A percentile compares a stretch with the other conserved stretches of the same genome.
Conservation (phyloP, 257 asterid species). For the Rhazya stricta region DNA sequence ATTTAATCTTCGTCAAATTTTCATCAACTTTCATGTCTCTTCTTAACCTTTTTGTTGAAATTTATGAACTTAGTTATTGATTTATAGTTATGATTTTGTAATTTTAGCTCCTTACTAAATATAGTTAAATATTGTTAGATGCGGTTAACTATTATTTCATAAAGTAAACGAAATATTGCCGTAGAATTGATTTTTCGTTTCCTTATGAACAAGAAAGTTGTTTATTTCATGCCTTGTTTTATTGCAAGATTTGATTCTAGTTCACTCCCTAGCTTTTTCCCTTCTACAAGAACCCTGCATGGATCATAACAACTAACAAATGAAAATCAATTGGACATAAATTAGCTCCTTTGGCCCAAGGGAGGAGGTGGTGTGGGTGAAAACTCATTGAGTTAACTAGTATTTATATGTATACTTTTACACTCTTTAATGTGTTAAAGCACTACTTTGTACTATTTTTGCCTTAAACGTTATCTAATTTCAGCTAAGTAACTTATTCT, state of each 20-base stretch:
- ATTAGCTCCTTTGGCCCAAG: constrained; percentile 27
- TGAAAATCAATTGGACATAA: constrained; percentile 27
- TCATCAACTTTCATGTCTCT: background rate
- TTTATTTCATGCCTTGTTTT: background rate
- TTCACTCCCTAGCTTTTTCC: constrained; percentile 18
- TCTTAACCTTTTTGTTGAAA: background rate
- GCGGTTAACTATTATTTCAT: background rate
- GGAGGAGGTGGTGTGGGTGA: no score
- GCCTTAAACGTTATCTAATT: no score
- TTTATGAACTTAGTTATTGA: background rate
- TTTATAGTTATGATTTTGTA: background rate
- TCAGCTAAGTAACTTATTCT: no score
- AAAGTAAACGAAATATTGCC: no score
- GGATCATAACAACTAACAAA: constrained; percentile 19
- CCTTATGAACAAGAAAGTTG: no score
- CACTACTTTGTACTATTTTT: no score
- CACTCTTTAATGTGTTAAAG: no score
- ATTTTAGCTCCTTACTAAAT: background rate
- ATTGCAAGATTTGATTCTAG: background rate
- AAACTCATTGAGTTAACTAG: no score
- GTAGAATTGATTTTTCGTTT: background rate
- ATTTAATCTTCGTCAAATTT: background rate
- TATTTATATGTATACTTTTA: no score
- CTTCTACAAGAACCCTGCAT: constrained; percentile 22
- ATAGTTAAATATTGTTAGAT: background rate